A percentile compares a stretch with the other conserved stretches of the same genome.
phyloP scores from a whole-genome alignment of 2,329 filamentous ascomycete genomes.

The Penicillium sp. region DNA sequence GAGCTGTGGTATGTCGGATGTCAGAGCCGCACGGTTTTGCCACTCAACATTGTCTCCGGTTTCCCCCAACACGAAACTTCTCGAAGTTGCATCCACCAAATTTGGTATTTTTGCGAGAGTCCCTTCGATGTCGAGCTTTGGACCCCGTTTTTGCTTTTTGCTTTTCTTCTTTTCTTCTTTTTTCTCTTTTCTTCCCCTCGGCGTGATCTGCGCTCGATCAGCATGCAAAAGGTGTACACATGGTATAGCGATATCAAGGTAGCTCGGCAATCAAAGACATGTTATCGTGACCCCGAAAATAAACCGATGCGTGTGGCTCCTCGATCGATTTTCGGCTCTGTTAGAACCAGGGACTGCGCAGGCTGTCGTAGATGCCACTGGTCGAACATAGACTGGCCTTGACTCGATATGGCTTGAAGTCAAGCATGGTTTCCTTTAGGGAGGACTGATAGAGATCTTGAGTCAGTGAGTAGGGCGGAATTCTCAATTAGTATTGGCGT shows the following conservation, averaged over 20 bases:
- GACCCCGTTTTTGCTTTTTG: not conserved
- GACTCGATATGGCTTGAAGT: not conserved
- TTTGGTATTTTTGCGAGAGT: not conserved
- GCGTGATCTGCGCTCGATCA: not conserved
- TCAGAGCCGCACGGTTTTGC: slow-evolving; percentile 17
- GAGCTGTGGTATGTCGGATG: slow-evolving; percentile 22
- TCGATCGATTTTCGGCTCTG: not conserved
- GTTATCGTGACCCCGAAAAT: not conserved
- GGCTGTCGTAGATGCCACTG: not conserved
- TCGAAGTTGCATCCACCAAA: not conserved
- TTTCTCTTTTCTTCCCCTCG: too few relatives aligned
- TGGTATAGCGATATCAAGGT: not conserved
- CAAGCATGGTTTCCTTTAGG: not conserved
- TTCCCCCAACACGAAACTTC: slow-evolving; percentile 1
- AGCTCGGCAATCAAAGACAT: not conserved
- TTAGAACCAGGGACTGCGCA: not conserved
- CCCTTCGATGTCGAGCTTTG: not conserved
- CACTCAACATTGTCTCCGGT: slow-evolving; percentile 7
- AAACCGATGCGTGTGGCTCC: not conserved
- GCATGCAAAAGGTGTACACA: not conserved
- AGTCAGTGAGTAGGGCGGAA: not conserved
- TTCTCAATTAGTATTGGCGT: not conserved
- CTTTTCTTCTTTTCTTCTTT: too few relatives aligned
- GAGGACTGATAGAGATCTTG: not conserved
- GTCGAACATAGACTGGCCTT: not conserved